Evolutionary conservation across 768 basidiomycete genomes (phyloP).

Genomic region (Mycena rebaudengoi): DNA sequence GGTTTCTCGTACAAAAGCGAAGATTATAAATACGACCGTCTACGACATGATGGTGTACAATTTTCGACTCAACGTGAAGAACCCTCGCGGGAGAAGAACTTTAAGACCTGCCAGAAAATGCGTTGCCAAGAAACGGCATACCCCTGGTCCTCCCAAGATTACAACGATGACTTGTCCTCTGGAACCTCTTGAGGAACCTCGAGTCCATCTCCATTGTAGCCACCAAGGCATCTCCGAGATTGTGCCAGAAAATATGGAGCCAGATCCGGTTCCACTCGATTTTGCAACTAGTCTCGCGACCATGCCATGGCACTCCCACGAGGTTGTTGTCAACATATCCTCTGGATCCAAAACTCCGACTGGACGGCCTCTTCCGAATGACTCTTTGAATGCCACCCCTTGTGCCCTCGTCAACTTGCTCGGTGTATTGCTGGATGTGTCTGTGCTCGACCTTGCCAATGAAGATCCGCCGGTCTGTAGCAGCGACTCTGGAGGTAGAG

Average conservation of each 20-base stretch:
- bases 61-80: conserved; percentile 9
- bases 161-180: background rate
- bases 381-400: too few relatives aligned
- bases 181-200: background rate
- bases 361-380: too few relatives aligned
- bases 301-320: background rate
- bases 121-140: background rate
- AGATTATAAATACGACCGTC: conserved; percentile 15
- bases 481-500: too few relatives aligned
- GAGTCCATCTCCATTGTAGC: background rate
- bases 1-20: conserved; percentile 12
- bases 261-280: background rate
- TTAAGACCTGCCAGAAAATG: background rate
- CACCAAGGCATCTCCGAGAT: background rate
- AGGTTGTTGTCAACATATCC: background rate
- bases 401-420: too few relatives aligned
- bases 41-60: conserved; percentile 27
- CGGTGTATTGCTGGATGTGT: too few relatives aligned
- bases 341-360: too few relatives aligned
- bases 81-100: background rate
- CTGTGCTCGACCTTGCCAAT: too few relatives aligned
- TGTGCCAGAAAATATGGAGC: background rate
- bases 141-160: background rate
- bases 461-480: too few relatives aligned
- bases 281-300: background rate